Base-by-base conservation (phyloP, 2,329 filamentous ascomycete species). In the Pyrenochaeta sp. region DNA sequence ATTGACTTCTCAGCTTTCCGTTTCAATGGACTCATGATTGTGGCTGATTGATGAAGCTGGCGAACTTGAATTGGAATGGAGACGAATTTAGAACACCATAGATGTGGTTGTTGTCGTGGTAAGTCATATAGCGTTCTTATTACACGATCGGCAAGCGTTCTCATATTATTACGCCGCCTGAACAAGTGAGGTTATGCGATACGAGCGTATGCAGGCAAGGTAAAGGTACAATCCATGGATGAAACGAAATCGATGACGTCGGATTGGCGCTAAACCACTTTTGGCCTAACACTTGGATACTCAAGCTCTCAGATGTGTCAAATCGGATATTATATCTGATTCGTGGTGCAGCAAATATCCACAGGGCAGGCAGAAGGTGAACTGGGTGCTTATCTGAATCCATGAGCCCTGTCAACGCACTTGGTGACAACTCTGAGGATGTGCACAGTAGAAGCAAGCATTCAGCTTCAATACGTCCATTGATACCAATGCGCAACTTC, bases 1-100 rank as follows among this genome's bases (percentile, higher is more conserved):
- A 54, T 36, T 7, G 58, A 42, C 22, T 64, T 64, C 25, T 61
- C 62, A 9, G 68, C 68, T 53, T 75, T 74, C n/a, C 72, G 73
- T 47, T 77, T 77, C 9, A 65, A 19, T 47, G 69, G 61, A 43
- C 66, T 72, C 27, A 65, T 59, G 61, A 66, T 72, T n/a, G 37
- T 51, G 7, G 32, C 45, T 19, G 64, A 59, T 9, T 37, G 40
- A 49, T 68, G 63, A 40, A 69, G 30, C 32, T 28, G 42, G 7
- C 10, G 6, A 44, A 27, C 4, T 44, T 44, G 42, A 10, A 7
- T 15, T 27, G 24, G 25, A 15, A 44, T 44, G 10, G 22, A n/a
- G 25, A n/a, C 25, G 2, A 44, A n/a, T 9, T 22, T 28, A 28
- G 10, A n/a, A 2, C 9, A 12, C 15, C 42, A 10, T 27, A n/a